Evolutionary conservation across 2,329 filamentous ascomycete genomes (phyloP), one percentile per base, ranked within the genome.

Genomic region (Lasiodiplodia theobromae): DNA sequence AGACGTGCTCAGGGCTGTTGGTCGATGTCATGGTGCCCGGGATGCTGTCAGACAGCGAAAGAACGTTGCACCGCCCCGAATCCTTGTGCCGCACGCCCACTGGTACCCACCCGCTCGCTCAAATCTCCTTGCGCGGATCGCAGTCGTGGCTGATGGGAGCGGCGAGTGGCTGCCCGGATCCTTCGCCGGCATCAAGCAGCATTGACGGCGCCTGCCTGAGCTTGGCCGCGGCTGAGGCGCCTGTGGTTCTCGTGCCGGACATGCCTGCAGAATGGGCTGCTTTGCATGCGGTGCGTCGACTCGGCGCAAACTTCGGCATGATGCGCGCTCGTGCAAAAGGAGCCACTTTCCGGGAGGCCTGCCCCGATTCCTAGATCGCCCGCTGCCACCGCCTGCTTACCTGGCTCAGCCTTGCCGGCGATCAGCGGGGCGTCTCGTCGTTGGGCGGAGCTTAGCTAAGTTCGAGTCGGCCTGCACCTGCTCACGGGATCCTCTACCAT

Each of bases 381-480:
- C 28, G 40, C 21, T 60, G 54, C 31, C 54, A n/a, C 31, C n/a
- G 54, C 25, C 54, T 40, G 44, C 53, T 60, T 58, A 51, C 65
- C 40, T 31, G 38, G 65, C 65, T 67, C 65, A 67, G 65, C 65
- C 65, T 67, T 67, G 65, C 65, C 65, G 65, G 53, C 60, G 65
- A 67, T 67, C 53, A 44, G 44, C 52, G 21, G 49, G 38, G 64
- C 53, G 23, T 49, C 18, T 58, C 49, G 23, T 18, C 25, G 53
- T n/a, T 38, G 31, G 60, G 25, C 25, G 21, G 60, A 52, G 60
- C 60, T 64, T 64, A 64, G 60, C 60, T 64, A 52, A 63, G 31
- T 12, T 23, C 18, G 31, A n/a, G 1, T 18, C 28, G 21, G 16
- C 21, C 21, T 14, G 34, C 18, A 21, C 28, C 56, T 60, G 56